phyloP scores from a whole-genome alignment of 2,329 filamentous ascomycete genomes.

The Pseudogymnoascus sp. region DNA sequence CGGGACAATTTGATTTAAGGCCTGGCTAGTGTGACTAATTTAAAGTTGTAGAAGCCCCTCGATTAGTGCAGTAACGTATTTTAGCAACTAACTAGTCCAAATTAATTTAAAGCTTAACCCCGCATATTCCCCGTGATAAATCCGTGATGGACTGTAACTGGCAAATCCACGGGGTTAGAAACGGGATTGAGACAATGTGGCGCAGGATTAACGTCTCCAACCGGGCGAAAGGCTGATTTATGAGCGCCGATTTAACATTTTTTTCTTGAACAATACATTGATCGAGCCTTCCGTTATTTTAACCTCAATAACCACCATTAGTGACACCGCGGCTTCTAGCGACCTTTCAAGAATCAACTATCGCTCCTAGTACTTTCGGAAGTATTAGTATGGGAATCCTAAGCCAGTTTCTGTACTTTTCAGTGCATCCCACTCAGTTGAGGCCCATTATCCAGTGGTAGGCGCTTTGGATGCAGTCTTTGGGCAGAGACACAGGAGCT shows the following conservation, averaged over 20 bases:
- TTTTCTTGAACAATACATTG: not conserved
- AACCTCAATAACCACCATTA: not conserved
- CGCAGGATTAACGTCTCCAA: no score
- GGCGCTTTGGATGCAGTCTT: not conserved
- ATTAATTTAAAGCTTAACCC: not conserved
- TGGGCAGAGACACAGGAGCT: not conserved
- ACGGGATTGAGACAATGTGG: not conserved
- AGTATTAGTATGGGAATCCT: conserved; percentile 43
- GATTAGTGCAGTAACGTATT: no score
- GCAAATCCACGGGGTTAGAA: not conserved
- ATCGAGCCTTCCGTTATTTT: not conserved
- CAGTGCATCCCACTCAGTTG: conserved; percentile 68
- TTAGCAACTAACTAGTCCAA: not conserved
- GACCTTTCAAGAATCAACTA: not conserved
- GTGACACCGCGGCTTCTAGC: not conserved
- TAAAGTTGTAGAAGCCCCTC: not conserved
- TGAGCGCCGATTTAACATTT: not conserved
- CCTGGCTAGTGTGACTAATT: not conserved
- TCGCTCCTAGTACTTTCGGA: not conserved
- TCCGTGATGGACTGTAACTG: not conserved
- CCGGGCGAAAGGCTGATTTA: no score
- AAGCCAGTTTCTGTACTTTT: conserved; percentile 56
- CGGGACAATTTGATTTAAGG: not conserved
- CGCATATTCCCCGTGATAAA: not conserved
- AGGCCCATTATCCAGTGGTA: conserved; percentile 86